These are phyloP conservation scores for Solanum piurae DNA, from an alignment of 257 asterid genomes.

Conservation along the genomic window DNA sequence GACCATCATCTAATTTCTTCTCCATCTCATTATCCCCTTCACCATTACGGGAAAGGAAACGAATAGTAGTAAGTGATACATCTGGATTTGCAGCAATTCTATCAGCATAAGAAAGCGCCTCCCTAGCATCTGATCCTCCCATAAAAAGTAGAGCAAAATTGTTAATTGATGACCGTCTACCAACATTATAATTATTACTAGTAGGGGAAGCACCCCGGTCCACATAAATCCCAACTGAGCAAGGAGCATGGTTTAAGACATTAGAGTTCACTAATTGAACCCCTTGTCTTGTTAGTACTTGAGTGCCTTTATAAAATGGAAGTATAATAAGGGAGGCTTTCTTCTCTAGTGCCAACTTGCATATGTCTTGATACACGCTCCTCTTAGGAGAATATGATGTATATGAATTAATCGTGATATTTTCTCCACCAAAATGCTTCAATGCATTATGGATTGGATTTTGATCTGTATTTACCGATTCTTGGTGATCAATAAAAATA, in stretches of 20 bases:
- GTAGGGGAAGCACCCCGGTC: slow-evolving; percentile 15
- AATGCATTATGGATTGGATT: slow-evolving; percentile 41
- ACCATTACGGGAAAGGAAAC: slow-evolving; percentile 39
- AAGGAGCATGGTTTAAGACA: slow-evolving; percentile 60
- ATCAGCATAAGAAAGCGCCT: slow-evolving; percentile 63
- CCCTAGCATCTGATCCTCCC: slow-evolving; percentile 81
- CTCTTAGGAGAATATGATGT: slow-evolving; percentile 43
- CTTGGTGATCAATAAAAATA: slow-evolving; percentile 42
- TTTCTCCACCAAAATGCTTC: slow-evolving; percentile 21
- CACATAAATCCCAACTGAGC: slow-evolving; percentile 64
- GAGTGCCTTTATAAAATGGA: slow-evolving; percentile 21
- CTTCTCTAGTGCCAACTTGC: slow-evolving; percentile 53
- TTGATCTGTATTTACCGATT: background rate
- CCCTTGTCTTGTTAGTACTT: background rate
- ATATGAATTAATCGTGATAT: slow-evolving; percentile 25
- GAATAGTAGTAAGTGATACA: slow-evolving; percentile 37
- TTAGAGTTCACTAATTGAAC: slow-evolving; percentile 20
- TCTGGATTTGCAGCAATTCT: slow-evolving; percentile 30
- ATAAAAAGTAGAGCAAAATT: slow-evolving; percentile 48
- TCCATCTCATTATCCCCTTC: slow-evolving; percentile 48
- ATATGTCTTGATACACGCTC: slow-evolving; percentile 66
- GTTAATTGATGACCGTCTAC: slow-evolving; percentile 6
- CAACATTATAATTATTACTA: background rate
- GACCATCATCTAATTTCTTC: slow-evolving; percentile 78
- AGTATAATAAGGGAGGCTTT: slow-evolving; percentile 48